These are phyloP conservation scores for Corchorus capsularis DNA, from an alignment of 345 rosid species.

Conservation along the genomic window DNA sequence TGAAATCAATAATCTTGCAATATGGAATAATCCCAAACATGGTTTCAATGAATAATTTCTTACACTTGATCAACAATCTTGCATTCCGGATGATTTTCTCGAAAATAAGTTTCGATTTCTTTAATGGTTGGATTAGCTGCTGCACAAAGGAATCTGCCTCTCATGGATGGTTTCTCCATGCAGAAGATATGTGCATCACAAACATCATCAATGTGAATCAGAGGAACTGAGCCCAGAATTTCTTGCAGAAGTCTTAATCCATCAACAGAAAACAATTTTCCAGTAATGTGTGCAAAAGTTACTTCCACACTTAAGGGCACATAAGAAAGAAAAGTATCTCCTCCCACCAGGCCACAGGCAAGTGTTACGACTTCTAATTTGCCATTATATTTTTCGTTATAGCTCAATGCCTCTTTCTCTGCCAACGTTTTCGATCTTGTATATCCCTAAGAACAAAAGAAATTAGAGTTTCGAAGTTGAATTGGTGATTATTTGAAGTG, in stretches of 20 bases:
- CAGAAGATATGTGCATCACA: conserved; percentile 40
- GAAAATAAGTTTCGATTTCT: conserved; percentile 19
- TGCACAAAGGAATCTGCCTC: conserved; percentile 39
- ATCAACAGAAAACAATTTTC: neutral
- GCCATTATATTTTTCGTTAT: conserved; percentile 9
- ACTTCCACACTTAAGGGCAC: conserved; percentile 13
- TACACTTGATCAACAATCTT: conserved; percentile 23
- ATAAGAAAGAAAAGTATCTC: conserved; percentile 10
- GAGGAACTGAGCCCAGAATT: conserved; percentile 26
- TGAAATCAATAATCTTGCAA: no score
- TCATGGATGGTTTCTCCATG: conserved; percentile 30
- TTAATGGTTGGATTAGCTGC: conserved; percentile 21
- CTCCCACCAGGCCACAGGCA: conserved; percentile 33
- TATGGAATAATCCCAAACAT: no score
- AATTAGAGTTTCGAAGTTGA: no score
- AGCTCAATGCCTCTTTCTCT: conserved; percentile 31
- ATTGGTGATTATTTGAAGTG: no score
- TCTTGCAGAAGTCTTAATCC: conserved; percentile 20
- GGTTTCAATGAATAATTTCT: neutral
- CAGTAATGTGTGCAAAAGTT: conserved; percentile 15
- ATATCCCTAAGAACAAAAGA: conserved; percentile 11
- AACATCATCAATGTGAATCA: conserved; percentile 33
- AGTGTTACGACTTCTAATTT: conserved; percentile 28
- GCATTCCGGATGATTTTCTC: conserved; percentile 20
- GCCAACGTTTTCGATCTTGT: conserved; percentile 27